phyloP scores from a whole-genome alignment of 805 yeast species.

The Torulaspora maleeae region DNA sequence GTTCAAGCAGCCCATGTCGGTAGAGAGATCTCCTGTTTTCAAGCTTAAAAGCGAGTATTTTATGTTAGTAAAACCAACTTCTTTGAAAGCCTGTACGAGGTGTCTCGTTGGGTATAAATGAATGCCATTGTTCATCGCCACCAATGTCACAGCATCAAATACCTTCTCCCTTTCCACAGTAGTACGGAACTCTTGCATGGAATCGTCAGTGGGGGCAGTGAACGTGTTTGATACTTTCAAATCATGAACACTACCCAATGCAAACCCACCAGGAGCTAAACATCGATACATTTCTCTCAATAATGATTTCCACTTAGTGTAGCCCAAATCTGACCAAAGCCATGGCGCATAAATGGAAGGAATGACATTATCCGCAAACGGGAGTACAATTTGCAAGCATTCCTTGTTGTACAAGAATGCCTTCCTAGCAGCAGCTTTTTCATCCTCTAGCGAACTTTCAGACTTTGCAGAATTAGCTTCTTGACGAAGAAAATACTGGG shows the following conservation, averaged over 20 bases:
- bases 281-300: constrained; percentile 28
- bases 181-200: constrained; percentile 16
- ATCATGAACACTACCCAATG: constrained; percentile 23
- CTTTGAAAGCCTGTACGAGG: constrained; percentile 23
- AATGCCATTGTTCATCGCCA: constrained; percentile 28
- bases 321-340: constrained; percentile 26
- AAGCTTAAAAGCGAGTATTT: constrained; percentile 27
- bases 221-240: constrained; percentile 20
- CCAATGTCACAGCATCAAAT: constrained; percentile 24
- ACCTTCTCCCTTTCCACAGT: constrained; percentile 23
- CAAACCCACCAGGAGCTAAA: constrained; percentile 31
- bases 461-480: constrained; percentile 10
- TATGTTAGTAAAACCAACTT: constrained; percentile 30
- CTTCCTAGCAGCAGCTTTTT: constrained; percentile 11
- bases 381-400: constrained; percentile 24
- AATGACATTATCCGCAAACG: constrained; percentile 25
- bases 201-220: constrained; percentile 3
- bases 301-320: constrained; percentile 29
- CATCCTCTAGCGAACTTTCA: constrained; percentile 3
- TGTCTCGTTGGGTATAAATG: constrained; percentile 30
- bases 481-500: constrained; percentile 20
- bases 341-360: constrained; percentile 30
- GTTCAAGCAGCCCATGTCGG: constrained; percentile 30
- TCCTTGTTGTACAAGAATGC: constrained; percentile 21
- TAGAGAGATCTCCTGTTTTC: constrained; percentile 28